Percentiles rank a stretch among this genome's conserved stretches.
phyloP scores from a whole-genome alignment of 2,329 filamentous ascomycete genomes.

The Sclerotinia minor region DNA sequence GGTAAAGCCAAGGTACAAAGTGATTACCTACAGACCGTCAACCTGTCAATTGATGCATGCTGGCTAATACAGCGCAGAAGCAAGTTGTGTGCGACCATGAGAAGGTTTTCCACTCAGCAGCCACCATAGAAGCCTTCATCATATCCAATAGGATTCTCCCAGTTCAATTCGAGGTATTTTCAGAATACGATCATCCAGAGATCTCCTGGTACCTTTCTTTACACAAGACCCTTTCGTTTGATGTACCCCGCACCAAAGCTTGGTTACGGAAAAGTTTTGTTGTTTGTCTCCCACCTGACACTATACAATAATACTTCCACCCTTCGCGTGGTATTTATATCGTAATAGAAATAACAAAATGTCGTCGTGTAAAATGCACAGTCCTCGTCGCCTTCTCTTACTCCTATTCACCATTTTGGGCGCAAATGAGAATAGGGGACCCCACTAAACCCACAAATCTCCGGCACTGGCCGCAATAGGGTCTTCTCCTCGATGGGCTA shows the following conservation, averaged over 20 bases:
- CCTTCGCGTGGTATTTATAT: conserved; percentile 11
- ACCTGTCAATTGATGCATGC: conserved; percentile 1
- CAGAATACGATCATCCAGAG: background rate
- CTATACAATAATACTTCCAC: conserved; percentile 4
- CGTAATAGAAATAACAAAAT: conserved; percentile 18
- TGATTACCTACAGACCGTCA: background rate
- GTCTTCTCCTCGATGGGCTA: conserved; percentile 6
- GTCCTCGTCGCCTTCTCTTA: conserved; percentile 1
- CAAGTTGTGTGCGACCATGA: conserved; percentile 9
- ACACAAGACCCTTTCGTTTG: background rate
- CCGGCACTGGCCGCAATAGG: conserved; percentile 25
- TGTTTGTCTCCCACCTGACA: conserved; percentile 20
- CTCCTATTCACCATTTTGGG: background rate
- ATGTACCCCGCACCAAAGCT: conserved; percentile 20
- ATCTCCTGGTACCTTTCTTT: background rate
- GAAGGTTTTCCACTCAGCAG: conserved; percentile 11
- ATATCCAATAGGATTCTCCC: conserved; percentile 1
- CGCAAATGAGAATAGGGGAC: conserved; percentile 1
- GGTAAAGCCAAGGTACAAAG: conserved; percentile 3
- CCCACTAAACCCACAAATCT: conserved; percentile 19
- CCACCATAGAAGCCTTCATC: background rate
- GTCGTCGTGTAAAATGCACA: background rate
- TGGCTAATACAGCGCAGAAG: background rate
- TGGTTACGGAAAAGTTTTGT: conserved; percentile 2
- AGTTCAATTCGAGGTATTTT: background rate